Evolutionary conservation across 805 yeast genomes (phyloP).

Genomic region (Wickerhamiella siamensis): DNA sequence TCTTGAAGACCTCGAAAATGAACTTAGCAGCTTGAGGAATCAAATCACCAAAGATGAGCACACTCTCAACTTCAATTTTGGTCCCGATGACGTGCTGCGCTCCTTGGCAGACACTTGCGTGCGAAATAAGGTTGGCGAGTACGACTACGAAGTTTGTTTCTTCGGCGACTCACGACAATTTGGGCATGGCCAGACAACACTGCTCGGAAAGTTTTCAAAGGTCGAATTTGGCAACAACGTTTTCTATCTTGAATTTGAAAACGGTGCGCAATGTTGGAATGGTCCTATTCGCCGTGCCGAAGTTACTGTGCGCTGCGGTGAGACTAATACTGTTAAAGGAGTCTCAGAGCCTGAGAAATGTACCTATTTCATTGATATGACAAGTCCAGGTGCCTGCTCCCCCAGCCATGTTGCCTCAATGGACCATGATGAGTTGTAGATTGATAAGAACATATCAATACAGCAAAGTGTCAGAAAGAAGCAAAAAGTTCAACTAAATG

Average conservation of each 20-base stretch:
- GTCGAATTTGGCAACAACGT: slow-evolving; percentile 19
- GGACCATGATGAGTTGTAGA: slow-evolving; percentile 11
- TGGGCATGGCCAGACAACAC: slow-evolving; percentile 32
- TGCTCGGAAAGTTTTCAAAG: slow-evolving; percentile 34
- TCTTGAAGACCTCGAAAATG: slow-evolving; percentile 10
- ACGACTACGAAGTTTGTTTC: slow-evolving; percentile 50
- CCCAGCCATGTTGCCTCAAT: background rate
- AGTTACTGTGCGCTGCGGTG: slow-evolving; percentile 56
- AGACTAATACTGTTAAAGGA: slow-evolving; percentile 35
- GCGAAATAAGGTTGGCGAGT: slow-evolving; percentile 44
- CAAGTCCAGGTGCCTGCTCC: slow-evolving; percentile 16
- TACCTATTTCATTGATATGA: slow-evolving; percentile 39
- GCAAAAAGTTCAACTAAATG: too few relatives aligned
- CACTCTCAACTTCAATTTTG: slow-evolving; percentile 27
- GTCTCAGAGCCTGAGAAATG: slow-evolving; percentile 88
- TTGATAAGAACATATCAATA: too few relatives aligned
- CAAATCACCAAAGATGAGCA: slow-evolving; percentile 11
- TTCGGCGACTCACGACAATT: slow-evolving; percentile 44
- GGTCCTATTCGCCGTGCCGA: slow-evolving; percentile 72
- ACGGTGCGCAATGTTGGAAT: slow-evolving; percentile 84
- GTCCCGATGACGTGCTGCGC: slow-evolving; percentile 51
- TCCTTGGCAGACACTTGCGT: slow-evolving; percentile 40
- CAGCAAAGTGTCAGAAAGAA: too few relatives aligned
- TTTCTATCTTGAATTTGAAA: slow-evolving; percentile 30
- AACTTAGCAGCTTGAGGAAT: slow-evolving; percentile 10